Base-by-base conservation (phyloP, 192 early-diverging fungal species). In the Coemansia sp. region DNA sequence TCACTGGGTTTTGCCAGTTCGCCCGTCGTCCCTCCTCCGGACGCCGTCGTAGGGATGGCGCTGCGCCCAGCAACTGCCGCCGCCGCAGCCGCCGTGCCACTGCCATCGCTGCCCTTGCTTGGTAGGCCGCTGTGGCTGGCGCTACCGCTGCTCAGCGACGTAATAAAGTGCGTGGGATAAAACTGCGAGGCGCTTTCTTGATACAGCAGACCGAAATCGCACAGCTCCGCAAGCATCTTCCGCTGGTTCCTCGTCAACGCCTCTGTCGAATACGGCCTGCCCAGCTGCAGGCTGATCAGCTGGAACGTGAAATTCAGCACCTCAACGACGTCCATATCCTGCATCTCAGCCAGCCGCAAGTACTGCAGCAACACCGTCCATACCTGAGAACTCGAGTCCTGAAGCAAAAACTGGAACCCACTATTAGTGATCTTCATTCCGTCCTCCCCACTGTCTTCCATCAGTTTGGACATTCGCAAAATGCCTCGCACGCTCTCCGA, bases 361-460 rank as follows among this genome's bases (percentile, higher is more conserved):
- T 99, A 99, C 79, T 97, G 94, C 58, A 99, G 73, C 58, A 99
- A 76, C 43, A 99, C 91, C 1, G 94, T 92, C 97, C 97, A 99
- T 8, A 97, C 93, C 84, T 99, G 97, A 20, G 94, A 90, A 58
- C 93, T 93, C 19, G 92, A 85, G 70, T 99, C 94, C 75, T 96
- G 95, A 24, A 99, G 73, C 54, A 99, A 70, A 70, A 99, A 99
- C 76, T 99, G 97, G 74, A 99, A 99, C 10, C 97, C 97, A 68
- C 96, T 94, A 70, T 93, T 95, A 8, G 96, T 97, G 59, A 99
- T 99, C 29, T 77, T 77, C 40, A 92, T 79, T 1, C 67, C 74
- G 32, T 7, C 51, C 5, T 56, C 59, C n/a, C 41, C 10, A 10
- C 70, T 58, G 22, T 66, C 65, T 53, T 85, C 71, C 84, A 97